These are phyloP conservation scores for Citrullus colocynthis DNA, from an alignment of 306 rosid genomes.

Conservation along the genomic window DNA sequence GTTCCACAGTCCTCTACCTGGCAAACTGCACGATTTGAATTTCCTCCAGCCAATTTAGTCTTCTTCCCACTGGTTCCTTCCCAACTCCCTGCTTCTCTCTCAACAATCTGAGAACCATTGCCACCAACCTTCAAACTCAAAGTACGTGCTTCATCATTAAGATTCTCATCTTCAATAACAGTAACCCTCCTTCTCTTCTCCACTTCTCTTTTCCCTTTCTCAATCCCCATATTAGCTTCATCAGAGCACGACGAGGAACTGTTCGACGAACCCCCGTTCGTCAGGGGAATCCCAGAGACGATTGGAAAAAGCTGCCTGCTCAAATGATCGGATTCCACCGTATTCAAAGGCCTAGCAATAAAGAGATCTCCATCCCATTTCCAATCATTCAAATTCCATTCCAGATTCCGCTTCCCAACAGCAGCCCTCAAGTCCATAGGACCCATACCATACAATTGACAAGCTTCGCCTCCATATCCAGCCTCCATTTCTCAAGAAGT, in stretches of 20 bases:
- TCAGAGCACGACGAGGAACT: constrained; percentile 74
- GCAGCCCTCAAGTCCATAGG: constrained; percentile 31
- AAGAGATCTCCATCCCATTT: constrained; percentile 87
- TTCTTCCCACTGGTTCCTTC: constrained; percentile 53
- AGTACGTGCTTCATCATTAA: constrained; percentile 36
- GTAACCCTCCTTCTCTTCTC: constrained; percentile 59
- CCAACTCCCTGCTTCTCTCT: constrained; percentile 44
- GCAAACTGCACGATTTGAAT: constrained; percentile 56
- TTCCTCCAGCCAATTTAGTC: constrained; percentile 44
- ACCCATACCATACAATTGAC: constrained; percentile 31
- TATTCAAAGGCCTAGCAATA: constrained; percentile 39
- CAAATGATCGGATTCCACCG: constrained; percentile 31
- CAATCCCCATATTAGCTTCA: constrained; percentile 36
- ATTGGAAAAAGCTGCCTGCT: constrained; percentile 49
- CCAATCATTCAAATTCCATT: constrained; percentile 83
- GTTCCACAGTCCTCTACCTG: constrained; percentile 87
- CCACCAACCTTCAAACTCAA: constrained; percentile 63
- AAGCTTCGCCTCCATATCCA: constrained; percentile 41
- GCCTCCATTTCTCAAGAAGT: constrained; percentile 38
- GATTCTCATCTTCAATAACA: constrained; percentile 42
- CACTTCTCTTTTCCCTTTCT: constrained; percentile 44
- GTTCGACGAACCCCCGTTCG: constrained; percentile 42
- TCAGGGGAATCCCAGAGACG: constrained; percentile 30
- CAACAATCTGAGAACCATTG: constrained; percentile 25
- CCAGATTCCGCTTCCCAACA: constrained; percentile 41